Evolutionary conservation across 2,329 filamentous ascomycete species (phyloP), one percentile per base, ranked within the genome.

Genomic region (Diaporthe sp.): DNA sequence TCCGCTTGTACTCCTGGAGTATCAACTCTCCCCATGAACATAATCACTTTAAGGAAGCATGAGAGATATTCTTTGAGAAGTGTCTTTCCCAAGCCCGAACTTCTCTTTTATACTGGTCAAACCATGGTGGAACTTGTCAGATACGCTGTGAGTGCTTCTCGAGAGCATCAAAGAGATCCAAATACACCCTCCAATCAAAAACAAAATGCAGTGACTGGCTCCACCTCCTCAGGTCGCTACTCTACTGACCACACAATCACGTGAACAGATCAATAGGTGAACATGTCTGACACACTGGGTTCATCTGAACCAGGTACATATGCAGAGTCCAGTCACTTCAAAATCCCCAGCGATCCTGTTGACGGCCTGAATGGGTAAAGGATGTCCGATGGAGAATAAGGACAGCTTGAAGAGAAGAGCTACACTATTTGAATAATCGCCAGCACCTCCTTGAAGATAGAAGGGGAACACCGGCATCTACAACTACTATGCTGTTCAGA

Each of bases 1-100:
- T 3, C 20, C 4, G 12, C 31, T 37, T 7, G 9, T 4, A 10
- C 3, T 17, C 0, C 25, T 49, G 20, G 25, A 67, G 4, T 13
- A 25, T 37, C 44, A 37, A 31, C 44, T 10, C 8, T 6, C 1
- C 12, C 17, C 3, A 8, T 3, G 3, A 5, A 15, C 31, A 17
- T 47, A 2, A 28, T 3, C 2, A 8, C 10, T 34, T 8, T 25
- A 2, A 8, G 0, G 13, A 28, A 4, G 8, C 31, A 7, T 0
- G n/a, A 53, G n/a, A 5, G 4, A 20, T 22, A 28, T 4, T 28
- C 13, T 65, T 47, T 2, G 0, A n/a, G 7, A 15, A 8, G 9
- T 6, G 10, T 3, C 3, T 68, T 39, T 12, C 13, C 22, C 17
- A 22, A 39, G 10, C 22, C 12, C 6, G 9, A 4, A 2, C n/a